A percentile compares a stretch with the other conserved stretches of the same genome.
These are phyloP conservation scores for Polyporus arcularius DNA, from an alignment of 768 basidiomycete species.

Conservation along the genomic window DNA sequence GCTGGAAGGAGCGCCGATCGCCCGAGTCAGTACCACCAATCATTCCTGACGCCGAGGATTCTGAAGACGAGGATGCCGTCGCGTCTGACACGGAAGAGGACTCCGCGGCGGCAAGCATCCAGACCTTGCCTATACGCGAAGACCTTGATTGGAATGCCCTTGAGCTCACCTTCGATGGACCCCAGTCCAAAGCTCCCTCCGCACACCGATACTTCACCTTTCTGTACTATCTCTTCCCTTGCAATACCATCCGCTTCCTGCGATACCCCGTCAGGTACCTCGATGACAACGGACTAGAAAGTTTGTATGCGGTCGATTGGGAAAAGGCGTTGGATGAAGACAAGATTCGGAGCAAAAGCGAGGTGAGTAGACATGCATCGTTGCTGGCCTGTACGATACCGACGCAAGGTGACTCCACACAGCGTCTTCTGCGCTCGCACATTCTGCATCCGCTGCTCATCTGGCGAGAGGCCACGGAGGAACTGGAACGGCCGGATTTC, in stretches of 20 bases:
- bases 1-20: conserved; percentile 65
- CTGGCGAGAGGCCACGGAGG: conserved; percentile 61
- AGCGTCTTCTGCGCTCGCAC: conserved; percentile 73
- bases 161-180: conserved; percentile 57
- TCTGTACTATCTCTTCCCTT: conserved; percentile 90
- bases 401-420: not conserved
- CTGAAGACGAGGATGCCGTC: conserved; percentile 15
- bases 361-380: conserved; percentile 45
- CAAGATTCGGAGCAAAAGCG: conserved; percentile 69
- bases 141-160: conserved; percentile 71
- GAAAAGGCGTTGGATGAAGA: conserved; percentile 65
- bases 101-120: conserved; percentile 19
- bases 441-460: conserved; percentile 75
- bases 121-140: conserved; percentile 38
- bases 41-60: conserved; percentile 27
- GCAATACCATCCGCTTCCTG: conserved; percentile 82
- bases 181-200: conserved; percentile 56
- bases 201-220: conserved; percentile 70
- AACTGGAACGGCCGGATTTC: conserved; percentile 62
- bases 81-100: conserved; percentile 12
- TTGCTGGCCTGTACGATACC: not conserved
- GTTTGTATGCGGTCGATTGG: conserved; percentile 75
- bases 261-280: conserved; percentile 70
- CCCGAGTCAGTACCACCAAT: conserved; percentile 22
- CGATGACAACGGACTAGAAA: conserved; percentile 45